Conservation (phyloP, 2,329 filamentous ascomycete species). For the Sclerotinia spermophila region DNA sequence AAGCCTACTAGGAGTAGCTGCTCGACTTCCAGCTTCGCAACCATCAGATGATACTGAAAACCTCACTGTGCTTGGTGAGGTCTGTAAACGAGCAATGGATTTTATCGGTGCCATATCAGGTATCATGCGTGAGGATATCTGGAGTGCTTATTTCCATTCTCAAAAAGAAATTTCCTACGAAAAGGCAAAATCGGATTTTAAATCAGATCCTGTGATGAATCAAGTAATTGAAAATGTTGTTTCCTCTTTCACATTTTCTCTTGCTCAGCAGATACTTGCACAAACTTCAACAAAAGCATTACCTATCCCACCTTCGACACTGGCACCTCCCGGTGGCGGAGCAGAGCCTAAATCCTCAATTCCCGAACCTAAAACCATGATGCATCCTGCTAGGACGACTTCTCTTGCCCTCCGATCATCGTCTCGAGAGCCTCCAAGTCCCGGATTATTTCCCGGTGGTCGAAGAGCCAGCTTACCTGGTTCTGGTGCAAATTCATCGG, state of each 20-base stretch:
- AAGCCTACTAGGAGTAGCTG: constrained; percentile 54
- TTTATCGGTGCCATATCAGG: constrained; percentile 80
- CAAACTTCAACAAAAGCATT: constrained; percentile 69
- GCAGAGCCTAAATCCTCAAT: constrained; percentile 59
- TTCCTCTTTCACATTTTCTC: constrained; percentile 72
- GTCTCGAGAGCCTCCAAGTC: constrained; percentile 48
- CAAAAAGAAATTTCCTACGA: constrained; percentile 17
- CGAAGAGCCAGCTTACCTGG: constrained; percentile 41
- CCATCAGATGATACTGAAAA: constrained; percentile 64
- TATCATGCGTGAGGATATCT: constrained; percentile 74
- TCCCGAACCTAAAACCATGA: constrained; percentile 66
- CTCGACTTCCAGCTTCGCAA: constrained; percentile 47
- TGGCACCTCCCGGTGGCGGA: constrained; percentile 42
- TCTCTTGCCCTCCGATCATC: constrained; percentile 50
- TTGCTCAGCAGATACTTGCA: constrained; percentile 70
- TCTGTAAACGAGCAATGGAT: constrained; percentile 76
- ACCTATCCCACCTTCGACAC: constrained; percentile 59
- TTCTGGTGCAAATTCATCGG: constrained; percentile 40
- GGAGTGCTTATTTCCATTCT: constrained; percentile 49
- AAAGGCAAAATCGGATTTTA: constrained; percentile 36
- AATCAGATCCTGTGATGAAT: constrained; percentile 40
- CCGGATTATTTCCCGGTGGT: constrained; percentile 51
- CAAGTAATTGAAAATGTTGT: constrained; percentile 70
- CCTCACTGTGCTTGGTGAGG: constrained; percentile 74
- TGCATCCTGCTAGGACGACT: constrained; percentile 62